phyloP scores from a whole-genome alignment of 345 rosid genomes.

The Eucalyptus microcorys region DNA sequence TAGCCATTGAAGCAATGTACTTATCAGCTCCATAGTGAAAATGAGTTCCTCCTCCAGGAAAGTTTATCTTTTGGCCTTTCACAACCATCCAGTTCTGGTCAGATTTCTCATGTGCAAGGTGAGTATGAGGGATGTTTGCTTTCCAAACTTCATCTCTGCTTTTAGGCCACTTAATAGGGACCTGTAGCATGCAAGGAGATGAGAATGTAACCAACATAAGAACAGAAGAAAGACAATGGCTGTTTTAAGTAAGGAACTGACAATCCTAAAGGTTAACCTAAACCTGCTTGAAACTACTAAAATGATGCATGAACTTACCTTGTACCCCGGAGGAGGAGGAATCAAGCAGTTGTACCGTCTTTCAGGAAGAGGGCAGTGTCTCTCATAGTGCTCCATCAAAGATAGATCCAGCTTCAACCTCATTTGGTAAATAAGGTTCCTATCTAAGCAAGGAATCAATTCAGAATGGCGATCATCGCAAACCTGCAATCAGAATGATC shows the following conservation, averaged over 20 bases:
- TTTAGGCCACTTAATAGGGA: conserved; percentile 98
- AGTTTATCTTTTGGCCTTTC: conserved; percentile 84
- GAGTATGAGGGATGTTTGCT: conserved; percentile 98
- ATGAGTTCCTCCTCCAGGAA: conserved; percentile 99
- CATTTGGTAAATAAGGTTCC: conserved; percentile 82
- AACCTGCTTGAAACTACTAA: neutral
- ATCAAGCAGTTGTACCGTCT: conserved; percentile 90
- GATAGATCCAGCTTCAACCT: conserved; percentile 93
- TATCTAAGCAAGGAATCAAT: conserved; percentile 90
- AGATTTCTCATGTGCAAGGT: conserved; percentile 96
- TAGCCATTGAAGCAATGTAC: conserved; percentile 88
- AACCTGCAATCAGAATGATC: conserved; percentile 34
- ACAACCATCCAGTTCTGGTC: conserved; percentile 99
- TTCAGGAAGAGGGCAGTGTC: conserved; percentile 96
- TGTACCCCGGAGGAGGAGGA: conserved; percentile 96
- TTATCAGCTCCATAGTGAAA: conserved; percentile 99
- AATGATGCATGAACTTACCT: conserved; percentile 24
- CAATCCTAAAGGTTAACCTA: neutral
- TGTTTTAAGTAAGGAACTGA: neutral
- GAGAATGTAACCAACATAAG: neutral
- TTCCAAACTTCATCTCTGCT: conserved; percentile 99
- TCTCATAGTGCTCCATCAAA: conserved; percentile 97
- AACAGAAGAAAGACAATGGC: neutral
- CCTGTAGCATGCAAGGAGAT: conserved; percentile 13
- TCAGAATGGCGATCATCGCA: conserved; percentile 97